Evolutionary conservation across 2,329 filamentous ascomycete genomes (phyloP).

Genomic region (Aspergillus sp.): DNA sequence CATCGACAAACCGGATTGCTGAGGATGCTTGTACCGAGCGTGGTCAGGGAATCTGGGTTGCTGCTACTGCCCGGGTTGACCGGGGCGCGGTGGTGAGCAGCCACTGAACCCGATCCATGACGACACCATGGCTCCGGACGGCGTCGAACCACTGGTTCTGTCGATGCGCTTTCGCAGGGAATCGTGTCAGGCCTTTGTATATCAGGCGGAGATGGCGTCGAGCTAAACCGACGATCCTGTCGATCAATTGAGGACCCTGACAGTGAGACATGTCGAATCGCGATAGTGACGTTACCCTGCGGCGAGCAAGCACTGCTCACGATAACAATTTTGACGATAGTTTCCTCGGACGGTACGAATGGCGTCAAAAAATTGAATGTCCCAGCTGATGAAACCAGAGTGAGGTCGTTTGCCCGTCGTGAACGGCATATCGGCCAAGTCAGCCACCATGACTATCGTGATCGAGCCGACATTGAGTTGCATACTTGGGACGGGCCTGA

Average conservation of each 20-base stretch:
- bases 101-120: slow-evolving; percentile 9
- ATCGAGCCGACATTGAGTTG: slow-evolving; percentile 23
- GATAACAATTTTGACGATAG: slow-evolving; percentile 24
- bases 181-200: background rate
- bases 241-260: slow-evolving; percentile 1
- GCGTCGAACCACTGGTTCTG: too few species aligned
- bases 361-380: too few species aligned
- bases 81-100: background rate
- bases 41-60: too few species aligned
- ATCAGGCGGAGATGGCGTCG: background rate
- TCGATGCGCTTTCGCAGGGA: too few species aligned
- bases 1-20: too few species aligned
- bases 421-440: slow-evolving; percentile 26
- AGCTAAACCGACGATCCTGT: background rate
- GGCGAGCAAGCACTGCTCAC: slow-evolving; percentile 18
- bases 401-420: slow-evolving; percentile 22
- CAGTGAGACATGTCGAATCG: slow-evolving; percentile 4
- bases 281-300: slow-evolving; percentile 7
- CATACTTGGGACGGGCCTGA: slow-evolving; percentile 28
- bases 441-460: slow-evolving; percentile 18
- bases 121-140: slow-evolving; percentile 9
- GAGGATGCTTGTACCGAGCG: too few species aligned
- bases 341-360: slow-evolving; percentile 19
- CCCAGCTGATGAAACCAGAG: slow-evolving; percentile 5
- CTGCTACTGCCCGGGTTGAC: background rate